Percentiles rank a stretch among this genome's conserved stretches.
Conservation (phyloP, 306 rosid species). For the Vicia faba region DNA sequence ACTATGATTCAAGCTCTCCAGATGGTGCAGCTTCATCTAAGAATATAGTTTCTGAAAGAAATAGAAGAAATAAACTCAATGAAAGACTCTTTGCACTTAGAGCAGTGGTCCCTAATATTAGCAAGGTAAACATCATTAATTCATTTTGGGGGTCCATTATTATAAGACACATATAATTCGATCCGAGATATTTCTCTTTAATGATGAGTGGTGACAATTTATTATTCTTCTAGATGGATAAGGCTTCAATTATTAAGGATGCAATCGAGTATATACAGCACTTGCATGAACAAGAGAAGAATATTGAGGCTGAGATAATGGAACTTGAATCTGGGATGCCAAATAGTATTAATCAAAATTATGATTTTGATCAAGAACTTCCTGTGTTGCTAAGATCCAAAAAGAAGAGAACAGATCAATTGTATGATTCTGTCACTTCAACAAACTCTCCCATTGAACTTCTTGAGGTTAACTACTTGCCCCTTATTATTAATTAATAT, state of each 20-base stretch:
- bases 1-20: conserved; percentile 93
- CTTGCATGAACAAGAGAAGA: conserved; percentile 77
- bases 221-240: conserved; percentile 71
- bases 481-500: too few relatives aligned
- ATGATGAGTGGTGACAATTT: not conserved
- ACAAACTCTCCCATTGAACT: conserved; percentile 70
- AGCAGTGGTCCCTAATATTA: conserved; percentile 92
- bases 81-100: conserved; percentile 91
- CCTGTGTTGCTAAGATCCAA: conserved; percentile 70
- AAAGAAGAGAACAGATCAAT: conserved; percentile 67
- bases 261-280: conserved; percentile 83
- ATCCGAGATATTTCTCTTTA: too few relatives aligned
- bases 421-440: conserved; percentile 46
- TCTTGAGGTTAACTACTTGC: conserved; percentile 54
- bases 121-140: conserved; percentile 59
- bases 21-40: conserved; percentile 90
- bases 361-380: conserved; percentile 52
- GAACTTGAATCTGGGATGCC: conserved; percentile 73
- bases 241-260: conserved; percentile 92
- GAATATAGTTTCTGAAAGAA: conserved; percentile 90
- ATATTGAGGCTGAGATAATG: conserved; percentile 66
- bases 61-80: conserved; percentile 88
- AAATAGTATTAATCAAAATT: conserved; percentile 11
- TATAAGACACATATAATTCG: too few relatives aligned
- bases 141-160: not conserved